phyloP scores from a whole-genome alignment of 495 filamentous ascomycete genomes.

The Annulohypoxylon maeteangense region DNA sequence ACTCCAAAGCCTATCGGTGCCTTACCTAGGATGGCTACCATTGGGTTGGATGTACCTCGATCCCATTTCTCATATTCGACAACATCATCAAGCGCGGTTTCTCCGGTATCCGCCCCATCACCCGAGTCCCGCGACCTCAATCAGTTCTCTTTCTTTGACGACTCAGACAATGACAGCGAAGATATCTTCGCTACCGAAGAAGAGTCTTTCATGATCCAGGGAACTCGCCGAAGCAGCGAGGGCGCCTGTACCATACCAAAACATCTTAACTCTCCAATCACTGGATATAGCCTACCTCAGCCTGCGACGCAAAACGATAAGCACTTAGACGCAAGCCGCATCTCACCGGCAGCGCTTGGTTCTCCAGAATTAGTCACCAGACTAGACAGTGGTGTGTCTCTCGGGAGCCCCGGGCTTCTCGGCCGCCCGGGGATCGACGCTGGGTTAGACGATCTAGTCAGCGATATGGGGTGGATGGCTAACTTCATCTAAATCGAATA shows the following conservation, averaged over 20 bases:
- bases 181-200: constrained; percentile 35
- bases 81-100: constrained; percentile 47
- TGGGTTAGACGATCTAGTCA: constrained; percentile 56
- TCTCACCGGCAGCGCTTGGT: constrained; percentile 33
- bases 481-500: constrained; percentile 49
- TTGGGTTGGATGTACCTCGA: constrained; percentile 39
- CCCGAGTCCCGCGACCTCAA: constrained; percentile 39
- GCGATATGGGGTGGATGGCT: constrained; percentile 60
- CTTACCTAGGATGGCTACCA: background rate
- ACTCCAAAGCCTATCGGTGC: background rate
- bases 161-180: constrained; percentile 53
- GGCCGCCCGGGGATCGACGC: constrained; percentile 50
- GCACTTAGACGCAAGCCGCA: constrained; percentile 17
- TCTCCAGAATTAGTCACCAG: constrained; percentile 46
- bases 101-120: constrained; percentile 42
- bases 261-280: constrained; percentile 46
- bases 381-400: constrained; percentile 41
- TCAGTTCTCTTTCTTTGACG: constrained; percentile 56
- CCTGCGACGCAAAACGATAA: constrained; percentile 41
- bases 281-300: constrained; percentile 56
- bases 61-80: constrained; percentile 53
- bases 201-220: constrained; percentile 35
- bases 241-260: constrained; percentile 23
- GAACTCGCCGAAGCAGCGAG: constrained; percentile 1
- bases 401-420: constrained; percentile 44